A percentile compares a stretch with the other conserved stretches of the same genome.
Conservation (phyloP, 208 protist genomes). For the Trypanosoma theileri region DNA sequence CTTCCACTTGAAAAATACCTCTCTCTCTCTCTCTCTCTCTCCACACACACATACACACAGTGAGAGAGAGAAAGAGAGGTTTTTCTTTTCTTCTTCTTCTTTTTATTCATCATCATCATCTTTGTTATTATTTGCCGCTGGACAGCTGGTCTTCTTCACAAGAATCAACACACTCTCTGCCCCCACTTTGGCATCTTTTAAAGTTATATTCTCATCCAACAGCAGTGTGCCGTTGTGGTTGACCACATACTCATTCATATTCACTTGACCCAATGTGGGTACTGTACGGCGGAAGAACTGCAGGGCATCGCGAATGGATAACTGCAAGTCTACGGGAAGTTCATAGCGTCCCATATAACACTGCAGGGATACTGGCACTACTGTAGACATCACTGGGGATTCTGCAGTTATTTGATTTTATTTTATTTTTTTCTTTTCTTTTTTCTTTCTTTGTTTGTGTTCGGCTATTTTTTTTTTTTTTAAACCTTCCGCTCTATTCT, state of each 20-base stretch:
- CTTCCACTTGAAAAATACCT: too few relatives aligned
- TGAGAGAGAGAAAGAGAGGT: too few relatives aligned
- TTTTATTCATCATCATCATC: constrained; percentile 27
- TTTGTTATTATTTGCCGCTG: constrained; percentile 24
- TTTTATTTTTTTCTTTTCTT: neutral
- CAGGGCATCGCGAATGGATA: constrained; percentile 46
- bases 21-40: constrained; percentile 5
- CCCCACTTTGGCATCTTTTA: constrained; percentile 31
- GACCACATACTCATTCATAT: constrained; percentile 51
- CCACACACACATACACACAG: too few relatives aligned
- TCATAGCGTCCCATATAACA: constrained; percentile 65
- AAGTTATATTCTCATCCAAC: constrained; percentile 38
- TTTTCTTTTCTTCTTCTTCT: neutral
- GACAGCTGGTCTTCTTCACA: constrained; percentile 39
- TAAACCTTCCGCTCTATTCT: too few relatives aligned
- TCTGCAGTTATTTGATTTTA: neutral
- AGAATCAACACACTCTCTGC: constrained; percentile 37
- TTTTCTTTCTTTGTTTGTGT: neutral
- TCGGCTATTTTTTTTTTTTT: neutral
- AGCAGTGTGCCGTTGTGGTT: constrained; percentile 44
- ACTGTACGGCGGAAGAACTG: constrained; percentile 33
- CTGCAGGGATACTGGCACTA: constrained; percentile 49
- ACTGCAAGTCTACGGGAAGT: constrained; percentile 29
- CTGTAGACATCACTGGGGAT: constrained; percentile 11
- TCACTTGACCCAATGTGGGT: constrained; percentile 39